Evolutionary conservation across 2,329 filamentous ascomycete species (phyloP).

Genomic region (Penicillium rolfsii): DNA sequence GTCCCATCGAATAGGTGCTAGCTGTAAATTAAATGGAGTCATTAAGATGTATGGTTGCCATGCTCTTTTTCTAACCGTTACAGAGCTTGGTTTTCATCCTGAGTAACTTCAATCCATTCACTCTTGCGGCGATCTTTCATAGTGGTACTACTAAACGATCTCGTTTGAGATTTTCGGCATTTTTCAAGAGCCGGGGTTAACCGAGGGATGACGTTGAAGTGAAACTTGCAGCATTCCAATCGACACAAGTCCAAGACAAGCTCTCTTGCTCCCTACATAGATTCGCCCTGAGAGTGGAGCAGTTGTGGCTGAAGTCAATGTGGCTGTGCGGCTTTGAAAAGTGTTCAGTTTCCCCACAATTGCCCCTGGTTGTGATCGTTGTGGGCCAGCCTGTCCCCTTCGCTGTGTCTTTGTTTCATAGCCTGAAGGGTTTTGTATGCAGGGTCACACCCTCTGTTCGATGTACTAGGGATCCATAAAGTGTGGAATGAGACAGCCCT

Average conservation of each 20-base stretch:
- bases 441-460: background rate
- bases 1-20: no score
- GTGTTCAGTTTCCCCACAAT: constrained; percentile 18
- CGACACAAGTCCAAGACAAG: background rate
- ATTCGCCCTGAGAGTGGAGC: constrained; percentile 11
- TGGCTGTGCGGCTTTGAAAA: constrained; percentile 10
- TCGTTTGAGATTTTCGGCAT: background rate
- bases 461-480: no score
- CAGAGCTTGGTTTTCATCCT: background rate
- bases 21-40: no score
- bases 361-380: background rate
- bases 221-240: background rate
- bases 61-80: no score
- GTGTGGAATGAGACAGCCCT: background rate
- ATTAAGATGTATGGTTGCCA: no score
- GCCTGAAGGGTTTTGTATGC: background rate
- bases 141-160: background rate
- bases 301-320: constrained; percentile 16
- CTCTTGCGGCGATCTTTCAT: background rate
- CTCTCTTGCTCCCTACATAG: background rate
- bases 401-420: background rate
- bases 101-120: background rate
- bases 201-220: background rate
- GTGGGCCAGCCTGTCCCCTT: background rate
- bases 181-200: background rate